Evolutionary conservation across 345 rosid species (phyloP), one percentile per base, ranked within the genome.

Genomic region (Bretschneidera sinensis): DNA sequence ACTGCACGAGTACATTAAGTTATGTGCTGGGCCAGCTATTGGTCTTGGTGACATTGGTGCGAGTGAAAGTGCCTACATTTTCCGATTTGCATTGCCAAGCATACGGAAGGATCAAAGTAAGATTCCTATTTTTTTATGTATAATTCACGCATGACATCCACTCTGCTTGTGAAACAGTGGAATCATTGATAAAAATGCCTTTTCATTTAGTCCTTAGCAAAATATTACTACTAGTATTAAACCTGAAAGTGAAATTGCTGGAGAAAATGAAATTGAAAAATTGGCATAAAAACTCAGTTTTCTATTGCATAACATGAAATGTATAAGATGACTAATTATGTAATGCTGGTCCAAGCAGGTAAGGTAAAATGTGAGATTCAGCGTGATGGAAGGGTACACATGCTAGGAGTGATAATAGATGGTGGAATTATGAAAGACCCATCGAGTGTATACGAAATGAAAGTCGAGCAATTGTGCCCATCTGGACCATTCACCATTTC

Each of bases 21-120:
- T 31, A 31, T 31, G 59, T 28, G 28, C 20, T 39, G 95, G 82
- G 0, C 89, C 92, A 31, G 54, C 81, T 11, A 50, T 87, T 7
- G 97, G 97, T 71, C 72, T 77, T 62, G 60, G 81, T 57, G 95
- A 92, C 68, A 70, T 87, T 1, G 95, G 98, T 18, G 69, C 69
- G 8, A 75, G 87, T 61, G 86, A 82, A 51, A 43, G 48, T 28
- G 87, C 95, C n/a, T 92, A 78, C 65, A 51, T 92, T 47, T 89
- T 89, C 67, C 68, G 94, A 48, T 81, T 92, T 62, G 73, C 83
- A 31, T 67, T 92, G 68, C 91, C 97, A 1, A 87, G 97, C 34
- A 54, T 77, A 22, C 71, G 66, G 59, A 85, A 69, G 43, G 74
- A 81, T 62, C 74, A 64, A 69, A 67, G 96, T 85, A 84, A 77